Evolutionary conservation across 1,284 basidiomycete species (phyloP).

Genomic region (Trametes versicolor): DNA sequence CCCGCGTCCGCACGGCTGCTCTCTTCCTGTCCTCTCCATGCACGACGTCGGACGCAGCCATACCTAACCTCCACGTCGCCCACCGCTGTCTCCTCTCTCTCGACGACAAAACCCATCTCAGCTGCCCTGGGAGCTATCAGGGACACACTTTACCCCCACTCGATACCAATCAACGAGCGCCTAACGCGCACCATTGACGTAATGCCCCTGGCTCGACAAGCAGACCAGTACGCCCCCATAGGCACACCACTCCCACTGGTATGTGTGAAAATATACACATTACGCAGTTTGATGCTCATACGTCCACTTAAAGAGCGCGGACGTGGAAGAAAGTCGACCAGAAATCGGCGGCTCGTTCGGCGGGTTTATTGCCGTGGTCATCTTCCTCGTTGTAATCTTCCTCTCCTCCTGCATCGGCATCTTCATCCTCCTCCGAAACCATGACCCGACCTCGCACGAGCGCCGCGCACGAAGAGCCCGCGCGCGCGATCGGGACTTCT

Average conservation of each 20-base stretch:
- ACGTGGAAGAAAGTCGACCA: conserved; percentile 24
- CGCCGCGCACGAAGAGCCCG: conserved; percentile 39
- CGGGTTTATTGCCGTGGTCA: conserved; percentile 48
- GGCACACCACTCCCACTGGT: conserved; percentile 25
- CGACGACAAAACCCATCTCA: not conserved
- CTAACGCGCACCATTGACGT: conserved; percentile 25
- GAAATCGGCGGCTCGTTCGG: conserved; percentile 44
- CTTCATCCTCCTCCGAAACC: conserved; percentile 48
- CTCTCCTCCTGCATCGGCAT: conserved; percentile 46
- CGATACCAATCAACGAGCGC: conserved; percentile 7
- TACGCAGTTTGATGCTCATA: not conserved
- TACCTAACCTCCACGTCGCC: conserved; percentile 3
- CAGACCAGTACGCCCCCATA: not conserved
- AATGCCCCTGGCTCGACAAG: conserved; percentile 23
- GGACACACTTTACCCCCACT: not conserved
- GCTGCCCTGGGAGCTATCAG: not conserved
- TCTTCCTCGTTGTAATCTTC: conserved; percentile 45
- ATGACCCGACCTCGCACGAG: conserved; percentile 44
- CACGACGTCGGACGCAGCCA: conserved; percentile 7
- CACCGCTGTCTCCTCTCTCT: not conserved
- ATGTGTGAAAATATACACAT: not conserved
- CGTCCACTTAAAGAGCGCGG: conserved; percentile 21
- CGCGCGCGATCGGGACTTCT: conserved; percentile 35
- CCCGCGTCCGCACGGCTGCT: conserved; percentile 1
- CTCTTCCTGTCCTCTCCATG: conserved; percentile 12